Evolutionary conservation across 2,329 filamentous ascomycete genomes (phyloP).

Genomic region (Sarocladium oryzae): DNA sequence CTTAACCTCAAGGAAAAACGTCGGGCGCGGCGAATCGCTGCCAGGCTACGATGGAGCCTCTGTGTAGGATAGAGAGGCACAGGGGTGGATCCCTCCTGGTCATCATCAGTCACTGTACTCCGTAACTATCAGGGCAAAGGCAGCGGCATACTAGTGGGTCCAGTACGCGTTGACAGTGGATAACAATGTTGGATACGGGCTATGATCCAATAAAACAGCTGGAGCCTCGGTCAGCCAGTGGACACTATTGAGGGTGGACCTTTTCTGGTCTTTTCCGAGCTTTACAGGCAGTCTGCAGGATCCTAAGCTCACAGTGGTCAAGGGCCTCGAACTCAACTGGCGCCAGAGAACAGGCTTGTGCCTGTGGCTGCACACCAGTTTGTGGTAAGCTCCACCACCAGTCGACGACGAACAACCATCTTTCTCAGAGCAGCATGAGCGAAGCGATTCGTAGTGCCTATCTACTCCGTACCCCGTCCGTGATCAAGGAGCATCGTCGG

Average conservation of each 20-base stretch:
- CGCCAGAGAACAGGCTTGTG: not conserved
- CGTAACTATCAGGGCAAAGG: too few relatives aligned
- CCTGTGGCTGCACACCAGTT: slow-evolving; percentile 6
- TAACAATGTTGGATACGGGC: not conserved
- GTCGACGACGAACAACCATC: not conserved
- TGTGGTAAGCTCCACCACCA: not conserved
- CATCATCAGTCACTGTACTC: too few relatives aligned
- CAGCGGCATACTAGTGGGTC: not conserved
- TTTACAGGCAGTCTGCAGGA: not conserved
- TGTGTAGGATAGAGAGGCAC: too few relatives aligned
- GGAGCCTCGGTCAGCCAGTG: not conserved
- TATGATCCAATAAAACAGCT: not conserved
- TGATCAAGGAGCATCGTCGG: too few relatives aligned
- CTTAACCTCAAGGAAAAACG: slow-evolving; percentile 7
- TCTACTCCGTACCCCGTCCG: too few relatives aligned
- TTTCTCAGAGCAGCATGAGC: not conserved
- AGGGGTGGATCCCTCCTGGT: too few relatives aligned
- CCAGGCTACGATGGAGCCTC: not conserved
- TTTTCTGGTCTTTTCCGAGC: not conserved
- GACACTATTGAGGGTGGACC: not conserved
- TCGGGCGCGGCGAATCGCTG: not conserved
- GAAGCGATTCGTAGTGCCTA: too few relatives aligned
- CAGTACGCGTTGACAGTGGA: not conserved
- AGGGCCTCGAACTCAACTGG: not conserved
- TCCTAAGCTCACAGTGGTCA: not conserved